These are phyloP conservation scores for Sugiyamaella smithiae DNA, from an alignment of 805 yeast species.

Conservation along the genomic window DNA sequence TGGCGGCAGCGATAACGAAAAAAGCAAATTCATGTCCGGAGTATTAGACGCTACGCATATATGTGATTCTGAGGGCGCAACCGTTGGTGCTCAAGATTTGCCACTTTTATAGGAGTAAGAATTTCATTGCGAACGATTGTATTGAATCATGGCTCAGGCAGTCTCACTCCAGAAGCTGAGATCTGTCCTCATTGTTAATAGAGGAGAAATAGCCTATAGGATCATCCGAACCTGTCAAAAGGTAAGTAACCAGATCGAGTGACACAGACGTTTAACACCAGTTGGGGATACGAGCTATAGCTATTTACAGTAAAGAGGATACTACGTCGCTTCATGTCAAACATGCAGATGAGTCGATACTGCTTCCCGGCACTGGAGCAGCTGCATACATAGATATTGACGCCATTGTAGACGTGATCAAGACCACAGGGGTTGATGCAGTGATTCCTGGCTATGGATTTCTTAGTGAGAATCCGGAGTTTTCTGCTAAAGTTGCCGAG, in stretches of 20 bases:
- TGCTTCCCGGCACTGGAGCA: constrained; percentile 76
- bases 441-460: constrained; percentile 97
- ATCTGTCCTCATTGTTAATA: constrained; percentile 84
- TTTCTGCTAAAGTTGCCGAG: constrained; percentile 76
- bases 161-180: constrained; percentile 52
- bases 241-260: neutral
- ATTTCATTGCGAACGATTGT: no score
- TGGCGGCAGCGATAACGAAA: no score
- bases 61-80: no score
- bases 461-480: constrained; percentile 94
- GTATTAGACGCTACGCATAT: no score
- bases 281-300: constrained; percentile 71
- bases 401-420: constrained; percentile 81
- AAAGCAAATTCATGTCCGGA: no score
- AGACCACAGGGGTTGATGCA: constrained; percentile 78
- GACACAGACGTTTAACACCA: constrained; percentile 54
- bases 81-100: no score
- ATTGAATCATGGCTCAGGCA: neutral
- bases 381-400: constrained; percentile 85
- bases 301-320: constrained; percentile 88
- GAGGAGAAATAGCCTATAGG: constrained; percentile 96
- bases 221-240: constrained; percentile 56
- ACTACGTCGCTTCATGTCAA: constrained; percentile 81
- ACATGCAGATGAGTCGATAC: constrained; percentile 74
- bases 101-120: no score